Base-by-base conservation (phyloP, 2,329 filamentous ascomycete genomes). In the Colletotrichum sp. region DNA sequence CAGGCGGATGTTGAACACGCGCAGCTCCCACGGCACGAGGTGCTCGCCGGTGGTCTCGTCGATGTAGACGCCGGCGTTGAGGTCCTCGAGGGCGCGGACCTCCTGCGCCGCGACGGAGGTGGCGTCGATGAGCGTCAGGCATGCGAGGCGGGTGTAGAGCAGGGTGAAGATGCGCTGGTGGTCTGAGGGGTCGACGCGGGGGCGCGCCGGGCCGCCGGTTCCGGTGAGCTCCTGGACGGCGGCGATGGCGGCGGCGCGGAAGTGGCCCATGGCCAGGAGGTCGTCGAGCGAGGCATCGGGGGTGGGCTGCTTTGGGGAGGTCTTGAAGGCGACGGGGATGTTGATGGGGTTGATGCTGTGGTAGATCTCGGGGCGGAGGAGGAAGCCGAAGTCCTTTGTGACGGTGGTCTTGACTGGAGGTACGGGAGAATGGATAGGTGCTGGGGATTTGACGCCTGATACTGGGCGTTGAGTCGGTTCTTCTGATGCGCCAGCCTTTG, bases 11-110 rank as follows among this genome's bases (percentile, higher is more conserved):
- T 94, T 93, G 18, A 99, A 89, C 4, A 98, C 90, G 8, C 97
- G 92, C 68, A 99, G 89, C 57, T 94, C 91, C 96, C 97, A 99
- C 0, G 96, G 96, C 1, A 96, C 94, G 1, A 98, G 89, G 82
- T 94, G 93, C 70, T 86, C 84, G 24, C 87, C 90, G 0, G 85
- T 89, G 28, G 83, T 80, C n/a, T 89, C 88, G 79, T 91, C 90
- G 8, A 88, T 84, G 82, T 92, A 95, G 77, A 87, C 90, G 71
- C 85, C 85, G 10, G 84, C 85, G 80, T 90, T 92, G 2, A 93
- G 84, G 80, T 93, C 92, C 80, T 93, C 91, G 4, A 93, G 86
- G 3, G 90, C 90, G 80, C 92, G 92, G 34, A 91, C 91, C 81
- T 93, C 92, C 80, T 93, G 93, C 57, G 86, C 93, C 18, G 93